phyloP scores from a whole-genome alignment of 2,329 filamentous ascomycete genomes.

The Aspergillus terreus region DNA sequence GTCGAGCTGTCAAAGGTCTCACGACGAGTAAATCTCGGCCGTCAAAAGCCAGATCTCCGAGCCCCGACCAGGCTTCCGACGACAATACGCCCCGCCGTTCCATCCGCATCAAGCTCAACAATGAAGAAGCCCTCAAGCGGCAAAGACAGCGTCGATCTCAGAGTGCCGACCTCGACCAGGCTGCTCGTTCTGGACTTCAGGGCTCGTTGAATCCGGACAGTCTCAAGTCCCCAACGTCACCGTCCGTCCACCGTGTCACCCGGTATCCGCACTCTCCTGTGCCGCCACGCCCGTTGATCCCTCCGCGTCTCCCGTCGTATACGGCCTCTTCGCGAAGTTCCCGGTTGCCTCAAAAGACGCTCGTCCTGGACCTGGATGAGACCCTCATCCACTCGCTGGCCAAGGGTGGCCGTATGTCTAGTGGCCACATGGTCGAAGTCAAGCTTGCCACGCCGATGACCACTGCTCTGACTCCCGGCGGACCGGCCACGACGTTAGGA shows the following conservation, averaged over 20 bases:
- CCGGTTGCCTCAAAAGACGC: conserved; percentile 72
- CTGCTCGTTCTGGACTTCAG: conserved; percentile 24
- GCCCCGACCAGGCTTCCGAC: conserved; percentile 43
- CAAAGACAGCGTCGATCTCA: conserved; percentile 50
- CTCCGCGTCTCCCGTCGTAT: conserved; percentile 84
- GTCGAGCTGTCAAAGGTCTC: conserved; percentile 18
- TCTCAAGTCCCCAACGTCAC: conserved; percentile 90
- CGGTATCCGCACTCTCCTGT: conserved; percentile 88
- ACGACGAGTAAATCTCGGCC: conserved; percentile 22
- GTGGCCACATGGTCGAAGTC: conserved; percentile 98
- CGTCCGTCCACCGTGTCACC: conserved; percentile 66
- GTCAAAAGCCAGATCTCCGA: conserved; percentile 24
- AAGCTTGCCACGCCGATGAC: conserved; percentile 56
- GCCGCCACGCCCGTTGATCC: conserved; percentile 85
- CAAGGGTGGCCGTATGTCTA: conserved; percentile 91
- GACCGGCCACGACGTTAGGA: conserved; percentile 63
- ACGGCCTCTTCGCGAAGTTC: conserved; percentile 47
- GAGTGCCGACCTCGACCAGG: conserved; percentile 26
- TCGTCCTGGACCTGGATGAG: conserved; percentile 94
- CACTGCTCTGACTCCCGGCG: conserved; percentile 38
- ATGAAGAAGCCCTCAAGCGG: conserved; percentile 69
- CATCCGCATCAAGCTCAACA: conserved; percentile 86
- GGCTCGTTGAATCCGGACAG: conserved; percentile 67
- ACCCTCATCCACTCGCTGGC: conserved; percentile 98
- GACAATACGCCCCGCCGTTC: conserved; percentile 71